A percentile compares a stretch with the other conserved stretches of the same genome.
Evolutionary conservation across 192 early-diverging fungal genomes (phyloP).

Genomic region (Podila horticola): DNA sequence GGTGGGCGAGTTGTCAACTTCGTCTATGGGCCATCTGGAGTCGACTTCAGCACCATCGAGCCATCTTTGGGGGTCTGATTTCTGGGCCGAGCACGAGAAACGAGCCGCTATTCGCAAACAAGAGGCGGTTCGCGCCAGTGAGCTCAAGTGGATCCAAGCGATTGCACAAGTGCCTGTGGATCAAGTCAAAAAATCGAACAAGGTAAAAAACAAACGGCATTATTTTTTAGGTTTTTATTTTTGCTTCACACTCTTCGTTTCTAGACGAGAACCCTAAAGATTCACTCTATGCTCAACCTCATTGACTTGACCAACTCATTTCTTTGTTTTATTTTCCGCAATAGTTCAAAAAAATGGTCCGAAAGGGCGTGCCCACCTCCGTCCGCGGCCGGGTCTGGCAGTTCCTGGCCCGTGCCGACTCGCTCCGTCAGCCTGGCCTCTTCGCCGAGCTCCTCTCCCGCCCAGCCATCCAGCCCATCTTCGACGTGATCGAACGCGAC

Average conservation of each 20-base stretch:
- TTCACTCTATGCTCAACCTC: neutral
- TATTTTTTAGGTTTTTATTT: neutral
- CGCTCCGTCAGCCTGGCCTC: slow-evolving; percentile 60
- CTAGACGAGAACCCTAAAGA: too few relatives aligned
- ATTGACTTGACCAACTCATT: neutral
- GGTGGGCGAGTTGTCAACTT: slow-evolving; percentile 21
- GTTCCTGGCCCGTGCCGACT: slow-evolving; percentile 64
- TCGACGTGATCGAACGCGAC: slow-evolving; percentile 92
- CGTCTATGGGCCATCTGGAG: neutral
- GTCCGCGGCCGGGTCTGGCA: slow-evolving; percentile 78
- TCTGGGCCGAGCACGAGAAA: neutral
- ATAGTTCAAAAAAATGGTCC: slow-evolving; percentile 77
- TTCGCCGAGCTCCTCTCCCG: slow-evolving; percentile 52
- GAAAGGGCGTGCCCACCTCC: slow-evolving; percentile 75
- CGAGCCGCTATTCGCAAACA: slow-evolving; percentile 12
- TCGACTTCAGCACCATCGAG: slow-evolving; percentile 12
- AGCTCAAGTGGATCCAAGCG: slow-evolving; percentile 52
- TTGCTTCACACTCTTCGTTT: neutral
- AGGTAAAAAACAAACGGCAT: slow-evolving; percentile 5
- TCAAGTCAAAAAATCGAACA: slow-evolving; percentile 49
- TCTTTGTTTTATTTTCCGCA: neutral
- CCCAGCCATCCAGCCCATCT: slow-evolving; percentile 65
- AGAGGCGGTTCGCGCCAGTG: slow-evolving; percentile 32
- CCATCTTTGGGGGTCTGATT: neutral
- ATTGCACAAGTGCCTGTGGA: slow-evolving; percentile 38